Conservation (phyloP, 768 basidiomycete genomes). For the Boletus barrowsii region DNA sequence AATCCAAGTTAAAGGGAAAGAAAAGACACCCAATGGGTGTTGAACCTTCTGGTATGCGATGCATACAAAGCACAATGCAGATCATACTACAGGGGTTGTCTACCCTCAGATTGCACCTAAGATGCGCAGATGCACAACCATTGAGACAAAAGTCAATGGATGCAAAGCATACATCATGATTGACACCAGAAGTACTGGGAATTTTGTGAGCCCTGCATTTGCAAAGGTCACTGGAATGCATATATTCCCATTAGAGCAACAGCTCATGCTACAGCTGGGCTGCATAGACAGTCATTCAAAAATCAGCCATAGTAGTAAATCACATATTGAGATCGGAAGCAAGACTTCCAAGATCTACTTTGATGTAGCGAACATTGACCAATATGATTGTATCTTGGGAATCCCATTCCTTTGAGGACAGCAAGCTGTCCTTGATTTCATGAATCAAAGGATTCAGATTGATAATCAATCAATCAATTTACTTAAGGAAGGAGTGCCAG, state of each 20-base stretch:
- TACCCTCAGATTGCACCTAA: not conserved
- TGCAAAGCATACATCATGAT: not conserved
- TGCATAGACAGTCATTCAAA: not conserved
- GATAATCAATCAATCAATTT: not conserved
- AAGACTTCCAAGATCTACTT: not conserved
- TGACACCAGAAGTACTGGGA: not conserved
- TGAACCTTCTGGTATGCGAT: not conserved
- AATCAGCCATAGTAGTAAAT: not conserved
- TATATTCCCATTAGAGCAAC: not conserved
- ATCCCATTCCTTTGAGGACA: not conserved
- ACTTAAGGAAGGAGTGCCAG: not conserved
- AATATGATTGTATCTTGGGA: not conserved
- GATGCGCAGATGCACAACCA: too few relatives aligned
- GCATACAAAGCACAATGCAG: not conserved
- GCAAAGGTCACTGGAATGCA: not conserved
- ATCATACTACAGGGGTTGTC: fast-evolving
- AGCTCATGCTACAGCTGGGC: not conserved
- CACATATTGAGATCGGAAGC: not conserved
- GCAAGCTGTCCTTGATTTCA: not conserved
- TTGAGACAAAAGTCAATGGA: too few relatives aligned
- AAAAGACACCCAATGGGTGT: not conserved
- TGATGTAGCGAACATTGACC: not conserved
- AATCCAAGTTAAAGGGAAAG: not conserved
- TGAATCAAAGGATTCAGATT: not conserved
- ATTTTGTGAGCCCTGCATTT: not conserved